Percentiles rank a stretch among this genome's conserved stretches.
Conservation (phyloP, 192 early-diverging fungal genomes). For the Linnemannia schmuckeri region DNA sequence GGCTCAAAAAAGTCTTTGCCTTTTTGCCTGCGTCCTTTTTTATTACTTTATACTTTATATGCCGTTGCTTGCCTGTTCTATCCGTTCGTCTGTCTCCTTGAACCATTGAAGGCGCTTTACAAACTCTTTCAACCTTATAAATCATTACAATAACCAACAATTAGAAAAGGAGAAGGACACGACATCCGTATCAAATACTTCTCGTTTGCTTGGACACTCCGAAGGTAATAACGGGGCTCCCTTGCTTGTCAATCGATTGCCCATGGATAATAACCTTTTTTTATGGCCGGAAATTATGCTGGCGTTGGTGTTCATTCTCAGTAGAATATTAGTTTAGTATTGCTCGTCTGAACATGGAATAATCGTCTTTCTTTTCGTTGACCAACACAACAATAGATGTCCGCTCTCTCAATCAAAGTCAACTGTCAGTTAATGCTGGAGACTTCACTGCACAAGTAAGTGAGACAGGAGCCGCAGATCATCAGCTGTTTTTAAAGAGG, state of each 20-base stretch:
- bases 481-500: not conserved
- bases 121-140: not conserved
- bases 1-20: not conserved
- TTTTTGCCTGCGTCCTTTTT: not conserved
- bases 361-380: not conserved
- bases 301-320: too few species aligned
- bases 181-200: not conserved
- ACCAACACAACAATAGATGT: not conserved
- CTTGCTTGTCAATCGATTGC: not conserved
- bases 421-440: constrained; percentile 12
- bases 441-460: constrained; percentile 4
- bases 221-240: constrained; percentile 8
- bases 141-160: not conserved
- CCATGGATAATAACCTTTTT: not conserved
- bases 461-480: not conserved
- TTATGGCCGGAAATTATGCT: too few species aligned
- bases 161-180: constrained; percentile 28
- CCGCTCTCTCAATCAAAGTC: constrained; percentile 11
- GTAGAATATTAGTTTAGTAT: too few species aligned
- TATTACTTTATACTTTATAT: not conserved
- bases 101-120: not conserved
- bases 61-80: not conserved
- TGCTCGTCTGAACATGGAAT: not conserved
- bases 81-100: not conserved
- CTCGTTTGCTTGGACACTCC: constrained; percentile 10